Conservation (phyloP, 805 yeast genomes). For the Metschnikowia orientalis region DNA sequence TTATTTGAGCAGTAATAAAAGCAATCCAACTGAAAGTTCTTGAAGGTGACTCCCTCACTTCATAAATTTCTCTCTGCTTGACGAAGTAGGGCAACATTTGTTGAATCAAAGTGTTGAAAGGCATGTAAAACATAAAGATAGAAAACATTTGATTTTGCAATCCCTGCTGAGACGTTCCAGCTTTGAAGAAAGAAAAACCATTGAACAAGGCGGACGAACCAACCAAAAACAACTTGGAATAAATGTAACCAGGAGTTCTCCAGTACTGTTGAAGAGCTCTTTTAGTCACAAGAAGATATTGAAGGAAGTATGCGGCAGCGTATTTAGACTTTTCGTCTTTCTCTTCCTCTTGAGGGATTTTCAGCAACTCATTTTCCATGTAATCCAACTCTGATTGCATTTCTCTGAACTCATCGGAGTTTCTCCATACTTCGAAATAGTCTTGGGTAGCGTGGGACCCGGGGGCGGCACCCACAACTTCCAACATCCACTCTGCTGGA, state of each 20-base stretch:
- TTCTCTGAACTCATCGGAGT: conserved; percentile 56
- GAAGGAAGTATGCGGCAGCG: conserved; percentile 16
- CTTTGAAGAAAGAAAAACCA: conserved; percentile 72
- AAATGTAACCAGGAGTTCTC: conserved; percentile 61
- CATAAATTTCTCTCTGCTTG: conserved; percentile 42
- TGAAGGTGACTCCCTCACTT: conserved; percentile 43
- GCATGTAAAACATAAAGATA: conserved; percentile 42
- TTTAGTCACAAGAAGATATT: conserved; percentile 16
- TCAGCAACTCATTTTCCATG: conserved; percentile 56
- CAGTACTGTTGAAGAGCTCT: conserved; percentile 41
- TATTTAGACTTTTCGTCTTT: conserved; percentile 22
- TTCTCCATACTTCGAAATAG: conserved; percentile 73
- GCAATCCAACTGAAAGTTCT: conserved; percentile 42
- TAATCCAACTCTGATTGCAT: conserved; percentile 55
- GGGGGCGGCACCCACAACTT: conserved; percentile 79
- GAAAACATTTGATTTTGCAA: conserved; percentile 64
- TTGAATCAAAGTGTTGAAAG: conserved; percentile 37
- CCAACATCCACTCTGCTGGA: conserved; percentile 68
- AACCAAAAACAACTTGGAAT: conserved; percentile 57
- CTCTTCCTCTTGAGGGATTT: conserved; percentile 15
- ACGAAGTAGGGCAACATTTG: conserved; percentile 43
- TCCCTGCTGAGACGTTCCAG: conserved; percentile 52
- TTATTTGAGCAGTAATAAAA: conserved; percentile 36
- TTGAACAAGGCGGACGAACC: conserved; percentile 53
- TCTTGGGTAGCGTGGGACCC: conserved; percentile 71